These are phyloP conservation scores for Aspergillus novoparasiticus DNA, from an alignment of 2,329 filamentous ascomycete genomes.

Conservation along the genomic window DNA sequence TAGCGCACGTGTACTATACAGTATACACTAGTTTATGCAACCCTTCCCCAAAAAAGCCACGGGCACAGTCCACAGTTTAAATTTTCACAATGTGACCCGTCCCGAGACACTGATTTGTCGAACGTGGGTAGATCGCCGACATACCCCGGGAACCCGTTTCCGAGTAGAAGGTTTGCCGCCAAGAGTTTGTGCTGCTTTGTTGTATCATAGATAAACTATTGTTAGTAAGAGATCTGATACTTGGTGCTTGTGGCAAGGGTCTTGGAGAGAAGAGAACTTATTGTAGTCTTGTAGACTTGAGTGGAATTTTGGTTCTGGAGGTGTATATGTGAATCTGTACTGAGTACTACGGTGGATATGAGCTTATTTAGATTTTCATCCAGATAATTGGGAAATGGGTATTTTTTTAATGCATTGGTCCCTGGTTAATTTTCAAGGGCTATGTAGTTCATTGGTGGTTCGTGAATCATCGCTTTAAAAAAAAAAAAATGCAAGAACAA, in stretches of 20 bases:
- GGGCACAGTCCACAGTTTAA: neutral
- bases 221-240: neutral
- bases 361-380: neutral
- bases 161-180: neutral
- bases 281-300: neutral
- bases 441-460: slow-evolving; percentile 1
- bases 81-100: neutral
- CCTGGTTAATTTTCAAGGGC: neutral
- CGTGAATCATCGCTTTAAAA: slow-evolving; percentile 12
- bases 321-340: no score
- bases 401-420: neutral
- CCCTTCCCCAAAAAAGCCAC: neutral
- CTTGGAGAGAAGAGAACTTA: neutral
- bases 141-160: slow-evolving; percentile 15
- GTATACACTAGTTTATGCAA: neutral
- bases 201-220: neutral
- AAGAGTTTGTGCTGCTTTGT: neutral
- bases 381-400: neutral
- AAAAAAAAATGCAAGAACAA: slow-evolving; percentile 11
- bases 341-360: neutral
- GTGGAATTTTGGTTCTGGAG: neutral
- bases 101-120: neutral
- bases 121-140: neutral
- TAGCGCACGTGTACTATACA: neutral
- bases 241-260: neutral